Base-by-base conservation (phyloP, 345 rosid genomes). In the Sisymbrium irio region DNA sequence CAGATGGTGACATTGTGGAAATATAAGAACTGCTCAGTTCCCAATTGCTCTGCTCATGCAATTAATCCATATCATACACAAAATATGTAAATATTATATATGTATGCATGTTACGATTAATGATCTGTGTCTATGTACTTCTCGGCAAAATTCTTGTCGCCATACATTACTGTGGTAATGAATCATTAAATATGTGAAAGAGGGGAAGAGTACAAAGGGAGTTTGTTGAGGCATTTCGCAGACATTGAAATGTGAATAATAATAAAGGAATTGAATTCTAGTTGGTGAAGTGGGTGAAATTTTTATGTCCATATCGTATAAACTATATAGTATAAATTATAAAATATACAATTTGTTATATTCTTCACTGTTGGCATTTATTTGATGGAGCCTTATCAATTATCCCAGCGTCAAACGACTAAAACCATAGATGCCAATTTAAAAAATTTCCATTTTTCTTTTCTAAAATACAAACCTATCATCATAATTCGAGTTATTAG, bases 221-320 rank as follows among this genome's bases (percentile, higher is more conserved):
- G 45, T 49, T 47, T 57, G 53, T 47, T 58, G 61, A 66, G 67
- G 18, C 60, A 66, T 57, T 46, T 49, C 36, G 9, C 35, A 36
- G 53, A 44, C 28, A 56, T 28, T 56, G 35, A 65, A 65, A 57
- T 74, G 66, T 65, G 41, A 46, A 46, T 55, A 35, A 63, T 37
- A 33, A 20, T 73, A 64, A 64, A 53, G 35, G 40, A 32, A 36
- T 27, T 28, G 67, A 65, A 59, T 67, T 74, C 53, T 14, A 27
- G 78, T 59, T 67, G 78, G 78, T 74, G 67, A 67, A 67, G 73
- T 67, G 73, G 78, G 78, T 59, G 78, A 67, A 67, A 28, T 9
- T n/a, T 67, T 14, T 46, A 65, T 74, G 28, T 49, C 54, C 25
- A 47, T 3, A 14, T 32, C 41, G n/a, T 66, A 46, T 55, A 17